phyloP scores from a whole-genome alignment of 176 grass and related monocot genomes.

The Miscanthus lutarioriparius region DNA sequence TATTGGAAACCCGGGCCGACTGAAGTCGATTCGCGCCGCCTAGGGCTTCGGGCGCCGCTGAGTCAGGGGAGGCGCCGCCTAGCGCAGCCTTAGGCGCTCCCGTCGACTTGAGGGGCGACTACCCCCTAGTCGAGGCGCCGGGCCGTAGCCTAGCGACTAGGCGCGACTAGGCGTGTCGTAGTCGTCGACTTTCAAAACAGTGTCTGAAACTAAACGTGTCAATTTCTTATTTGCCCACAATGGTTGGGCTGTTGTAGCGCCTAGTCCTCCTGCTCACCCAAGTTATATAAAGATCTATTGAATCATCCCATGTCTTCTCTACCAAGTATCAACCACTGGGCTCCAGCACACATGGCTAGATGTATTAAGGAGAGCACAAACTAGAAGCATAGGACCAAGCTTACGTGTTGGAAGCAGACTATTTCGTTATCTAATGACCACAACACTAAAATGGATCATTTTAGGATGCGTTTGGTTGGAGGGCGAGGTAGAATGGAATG shows the following conservation, averaged over 20 bases:
- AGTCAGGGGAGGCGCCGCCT: too few relatives aligned
- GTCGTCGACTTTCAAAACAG: too few relatives aligned
- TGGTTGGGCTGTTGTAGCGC: background rate
- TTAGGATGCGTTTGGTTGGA: background rate
- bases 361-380: slow-evolving; percentile 4
- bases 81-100: too few relatives aligned
- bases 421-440: background rate
- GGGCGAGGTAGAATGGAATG: background rate
- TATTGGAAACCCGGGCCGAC: too few relatives aligned
- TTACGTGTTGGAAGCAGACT: background rate
- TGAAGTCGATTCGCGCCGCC: too few relatives aligned
- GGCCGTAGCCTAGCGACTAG: too few relatives aligned
- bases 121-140: too few relatives aligned
- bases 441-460: background rate
- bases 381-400: background rate
- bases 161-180: too few relatives aligned
- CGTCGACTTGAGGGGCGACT: too few relatives aligned
- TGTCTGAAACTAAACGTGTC: slow-evolving; percentile 22
- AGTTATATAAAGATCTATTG: background rate
- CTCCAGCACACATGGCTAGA: slow-evolving; percentile 12
- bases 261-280: background rate
- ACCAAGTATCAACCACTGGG: background rate
- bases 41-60: too few relatives aligned
- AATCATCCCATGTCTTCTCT: slow-evolving; percentile 13
- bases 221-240: background rate